Conservation (phyloP, 163 green algal species). For the Chlamydomonas reinhardtii region DNA sequence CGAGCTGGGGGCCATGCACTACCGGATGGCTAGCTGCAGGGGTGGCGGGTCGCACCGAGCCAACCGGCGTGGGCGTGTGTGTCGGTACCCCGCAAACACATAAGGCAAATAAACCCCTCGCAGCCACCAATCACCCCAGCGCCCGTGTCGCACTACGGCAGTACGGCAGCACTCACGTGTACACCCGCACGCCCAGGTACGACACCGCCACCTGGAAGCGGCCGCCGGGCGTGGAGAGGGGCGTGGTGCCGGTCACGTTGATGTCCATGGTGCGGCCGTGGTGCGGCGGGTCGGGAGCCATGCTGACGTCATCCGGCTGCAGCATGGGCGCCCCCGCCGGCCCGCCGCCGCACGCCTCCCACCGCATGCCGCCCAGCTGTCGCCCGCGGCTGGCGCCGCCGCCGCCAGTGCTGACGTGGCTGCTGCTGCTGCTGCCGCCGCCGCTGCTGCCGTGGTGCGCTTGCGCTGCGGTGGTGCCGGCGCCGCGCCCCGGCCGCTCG, state of each 20-base stretch:
- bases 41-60: too few species aligned
- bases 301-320: background rate
- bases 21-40: too few species aligned
- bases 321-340: constrained; percentile 1
- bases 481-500: too few species aligned
- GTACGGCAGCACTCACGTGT: background rate
- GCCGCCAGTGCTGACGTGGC: too few species aligned
- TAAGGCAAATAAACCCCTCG: background rate
- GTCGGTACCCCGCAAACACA: too few species aligned
- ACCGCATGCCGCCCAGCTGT: background rate
- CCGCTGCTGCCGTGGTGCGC: too few species aligned
- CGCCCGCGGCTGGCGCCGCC: background rate
- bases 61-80: too few species aligned
- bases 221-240: background rate
- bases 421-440: too few species aligned
- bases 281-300: constrained; percentile 27
- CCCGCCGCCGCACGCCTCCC: constrained; percentile 17
- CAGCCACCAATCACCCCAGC: background rate
- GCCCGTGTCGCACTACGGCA: too few species aligned
- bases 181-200: constrained; percentile 38
- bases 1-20: too few species aligned
- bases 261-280: constrained; percentile 31
- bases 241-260: constrained; percentile 16
- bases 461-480: too few species aligned
- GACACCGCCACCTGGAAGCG: background rate